Base-by-base conservation (phyloP, 2,329 filamentous ascomycete genomes). In the Fusarium sp. region DNA sequence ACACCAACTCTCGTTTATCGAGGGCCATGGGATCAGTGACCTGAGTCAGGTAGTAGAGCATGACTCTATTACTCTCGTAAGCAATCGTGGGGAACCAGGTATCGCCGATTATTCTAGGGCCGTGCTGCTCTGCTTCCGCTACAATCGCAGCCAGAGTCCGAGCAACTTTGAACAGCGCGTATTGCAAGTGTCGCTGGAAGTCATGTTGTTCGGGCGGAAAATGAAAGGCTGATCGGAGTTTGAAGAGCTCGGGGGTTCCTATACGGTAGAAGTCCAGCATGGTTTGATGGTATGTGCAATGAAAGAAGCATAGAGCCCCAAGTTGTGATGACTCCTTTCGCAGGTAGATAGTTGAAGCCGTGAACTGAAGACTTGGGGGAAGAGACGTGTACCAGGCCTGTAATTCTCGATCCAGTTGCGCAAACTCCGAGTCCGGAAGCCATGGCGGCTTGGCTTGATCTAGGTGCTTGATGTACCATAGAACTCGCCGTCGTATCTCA, bases 191-290 rank as follows among this genome's bases (percentile, higher is more conserved):
- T 17, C 62, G 43, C 15, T 58, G 62, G 17, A 65, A 59, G 43
- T 70, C 57, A 27, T 66, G 32, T 22, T 59, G 50, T 56, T 70
- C 70, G 9, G 64, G 64, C 12, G 68, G 64, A 12, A 72, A 72
- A 11, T 68, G 43, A 25, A 72, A 72, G 9, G 70, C 45, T 4
- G 68, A 72, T 25, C 70, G 68, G 2, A 72, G 60, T 38, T 70
- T 70, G 54, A 68, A 72, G 9, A 72, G 60, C 6, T 60, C 68
- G 6, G 70, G 70, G 2, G 64, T 70, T n/a, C 63, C 68, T 30
- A 72, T 72, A 10, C 70, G 67, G 25, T 70, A 72, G 20, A 72
- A 68, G 52, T 72, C 70, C 8, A 69, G 37, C 67, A 72, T 70
- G 25, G 70, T 72, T 11, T 72, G 68, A 37, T 72, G 63, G n/a